phyloP scores from a whole-genome alignment of 2,329 filamentous ascomycete genomes.

The Cercospora beticola region DNA sequence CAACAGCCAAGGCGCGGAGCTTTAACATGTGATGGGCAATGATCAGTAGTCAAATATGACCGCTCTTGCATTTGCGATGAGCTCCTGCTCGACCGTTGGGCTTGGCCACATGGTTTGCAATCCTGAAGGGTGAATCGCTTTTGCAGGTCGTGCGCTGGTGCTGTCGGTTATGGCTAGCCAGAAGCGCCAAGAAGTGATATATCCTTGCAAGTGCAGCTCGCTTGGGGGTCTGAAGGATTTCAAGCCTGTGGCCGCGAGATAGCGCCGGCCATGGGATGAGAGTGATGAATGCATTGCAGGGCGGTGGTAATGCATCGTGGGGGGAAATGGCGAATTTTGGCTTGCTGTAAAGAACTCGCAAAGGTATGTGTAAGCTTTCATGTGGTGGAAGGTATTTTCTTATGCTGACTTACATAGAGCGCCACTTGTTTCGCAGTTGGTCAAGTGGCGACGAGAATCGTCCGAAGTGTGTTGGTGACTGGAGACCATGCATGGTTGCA shows the following conservation, averaged over 20 bases:
- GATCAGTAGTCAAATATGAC: not conserved
- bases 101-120: not conserved
- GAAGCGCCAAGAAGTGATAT: not conserved
- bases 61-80: not conserved
- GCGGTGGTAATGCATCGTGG: not conserved
- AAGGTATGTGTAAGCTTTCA: not conserved
- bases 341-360: not conserved
- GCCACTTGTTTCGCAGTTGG: not conserved
- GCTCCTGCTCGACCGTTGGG: not conserved
- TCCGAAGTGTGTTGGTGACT: not conserved
- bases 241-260: not conserved
- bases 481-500: not conserved
- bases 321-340: not conserved
- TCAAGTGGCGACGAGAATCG: not conserved
- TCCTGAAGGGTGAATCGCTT: not conserved
- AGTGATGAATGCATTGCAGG: not conserved
- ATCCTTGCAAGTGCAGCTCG: slow-evolving; percentile 6
- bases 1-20: not conserved
- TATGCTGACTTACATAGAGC: not conserved
- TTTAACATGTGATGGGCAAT: not conserved
- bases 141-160: not conserved
- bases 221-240: not conserved
- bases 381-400: not conserved
- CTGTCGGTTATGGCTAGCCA: not conserved
- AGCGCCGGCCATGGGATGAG: not conserved